phyloP scores from a whole-genome alignment of 805 yeast genomes.

The Zygoascus biomembranicola region DNA sequence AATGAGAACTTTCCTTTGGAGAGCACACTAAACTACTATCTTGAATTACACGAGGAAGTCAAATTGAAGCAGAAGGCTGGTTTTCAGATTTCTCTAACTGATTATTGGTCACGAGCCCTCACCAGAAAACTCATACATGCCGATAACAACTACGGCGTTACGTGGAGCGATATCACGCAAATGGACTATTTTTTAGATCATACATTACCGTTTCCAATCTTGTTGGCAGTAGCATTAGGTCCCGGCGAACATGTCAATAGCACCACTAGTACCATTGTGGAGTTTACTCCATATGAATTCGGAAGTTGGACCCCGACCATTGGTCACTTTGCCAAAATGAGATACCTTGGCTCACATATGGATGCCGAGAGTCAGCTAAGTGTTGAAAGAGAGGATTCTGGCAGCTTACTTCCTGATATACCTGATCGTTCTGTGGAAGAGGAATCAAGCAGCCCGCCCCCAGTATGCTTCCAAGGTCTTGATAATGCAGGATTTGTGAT shows the following conservation, averaged over 20 bases:
- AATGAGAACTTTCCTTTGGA: conserved; percentile 17
- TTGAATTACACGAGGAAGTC: conserved; percentile 8
- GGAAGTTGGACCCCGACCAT: conserved; percentile 84
- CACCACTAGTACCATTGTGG: conserved; percentile 50
- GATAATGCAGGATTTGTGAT: conserved; percentile 76
- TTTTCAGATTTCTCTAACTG: conserved; percentile 58
- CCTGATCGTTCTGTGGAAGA: conserved; percentile 28
- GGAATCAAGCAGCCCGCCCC: conserved; percentile 13
- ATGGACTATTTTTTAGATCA: conserved; percentile 49
- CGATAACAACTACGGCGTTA: conserved; percentile 47
- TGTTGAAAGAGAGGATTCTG: background rate
- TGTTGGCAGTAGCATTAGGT: conserved; percentile 36
- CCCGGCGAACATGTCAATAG: conserved; percentile 9
- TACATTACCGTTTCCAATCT: conserved; percentile 55
- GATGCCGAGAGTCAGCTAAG: conserved; percentile 37
- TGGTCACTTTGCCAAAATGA: conserved; percentile 51
- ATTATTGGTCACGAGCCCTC: conserved; percentile 69
- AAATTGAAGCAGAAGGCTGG: conserved; percentile 50
- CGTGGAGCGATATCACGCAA: conserved; percentile 45
- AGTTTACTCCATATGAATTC: conserved; percentile 51
- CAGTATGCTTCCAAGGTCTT: conserved; percentile 36
- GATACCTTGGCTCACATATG: conserved; percentile 61
- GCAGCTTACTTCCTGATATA: background rate
- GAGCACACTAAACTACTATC: conserved; percentile 4
- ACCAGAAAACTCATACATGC: conserved; percentile 54